Conservation (phyloP, 805 yeast genomes). For the Myxozyma udenii region DNA sequence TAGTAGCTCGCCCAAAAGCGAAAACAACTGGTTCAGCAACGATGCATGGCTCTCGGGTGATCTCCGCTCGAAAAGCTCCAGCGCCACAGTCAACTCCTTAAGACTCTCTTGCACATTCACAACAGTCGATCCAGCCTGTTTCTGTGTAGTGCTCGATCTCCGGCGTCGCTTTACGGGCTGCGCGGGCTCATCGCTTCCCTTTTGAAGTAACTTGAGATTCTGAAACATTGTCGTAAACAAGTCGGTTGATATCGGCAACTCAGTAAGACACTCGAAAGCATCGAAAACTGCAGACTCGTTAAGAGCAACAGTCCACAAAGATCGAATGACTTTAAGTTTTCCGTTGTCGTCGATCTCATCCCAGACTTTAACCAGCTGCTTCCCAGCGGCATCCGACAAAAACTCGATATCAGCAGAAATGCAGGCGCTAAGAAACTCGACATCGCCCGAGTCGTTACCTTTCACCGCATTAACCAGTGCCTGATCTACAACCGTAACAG, state of each 20-base stretch:
- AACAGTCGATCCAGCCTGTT: conserved; percentile 39
- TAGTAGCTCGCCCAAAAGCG: conserved; percentile 41
- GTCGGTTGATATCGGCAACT: conserved; percentile 55
- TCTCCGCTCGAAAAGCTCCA: conserved; percentile 70
- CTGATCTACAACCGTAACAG: conserved; percentile 54
- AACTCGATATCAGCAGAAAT: conserved; percentile 37
- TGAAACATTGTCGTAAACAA: conserved; percentile 42
- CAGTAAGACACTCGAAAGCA: conserved; percentile 48
- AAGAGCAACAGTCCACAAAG: conserved; percentile 55
- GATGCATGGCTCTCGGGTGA: conserved; percentile 34
- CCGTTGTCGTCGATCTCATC: conserved; percentile 53
- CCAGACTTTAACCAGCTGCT: conserved; percentile 57
- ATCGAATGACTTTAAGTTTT: conserved; percentile 57
- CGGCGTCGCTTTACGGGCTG: conserved; percentile 71
- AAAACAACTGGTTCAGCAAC: conserved; percentile 38
- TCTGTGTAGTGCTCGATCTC: conserved; percentile 60
- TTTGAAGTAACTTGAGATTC: conserved; percentile 4
- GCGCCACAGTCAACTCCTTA: conserved; percentile 67
- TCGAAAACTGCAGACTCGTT: conserved; percentile 42
- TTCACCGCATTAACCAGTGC: conserved; percentile 59
- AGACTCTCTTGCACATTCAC: conserved; percentile 7
- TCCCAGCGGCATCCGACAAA: conserved; percentile 47
- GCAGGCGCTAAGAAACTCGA: conserved; percentile 58
- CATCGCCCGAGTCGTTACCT: conserved; percentile 56
- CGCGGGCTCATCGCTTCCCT: neutral